Evolutionary conservation across 2,329 filamentous ascomycete species (phyloP).

Genomic region (Paecilomyces sp.): DNA sequence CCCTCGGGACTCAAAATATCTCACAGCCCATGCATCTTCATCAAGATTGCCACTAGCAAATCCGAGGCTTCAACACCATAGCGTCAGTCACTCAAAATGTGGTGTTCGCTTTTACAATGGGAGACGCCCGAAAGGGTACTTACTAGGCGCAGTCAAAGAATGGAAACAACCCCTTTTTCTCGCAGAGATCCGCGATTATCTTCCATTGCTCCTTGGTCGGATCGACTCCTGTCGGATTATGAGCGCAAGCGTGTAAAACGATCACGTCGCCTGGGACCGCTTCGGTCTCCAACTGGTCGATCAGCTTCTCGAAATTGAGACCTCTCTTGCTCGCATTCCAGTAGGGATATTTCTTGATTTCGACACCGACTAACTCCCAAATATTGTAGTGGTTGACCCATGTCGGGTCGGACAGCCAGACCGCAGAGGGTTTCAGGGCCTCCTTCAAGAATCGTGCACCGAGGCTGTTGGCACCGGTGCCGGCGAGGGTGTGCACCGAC

Average conservation of each 20-base stretch:
- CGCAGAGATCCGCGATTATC: constrained; percentile 66
- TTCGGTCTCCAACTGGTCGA: constrained; percentile 73
- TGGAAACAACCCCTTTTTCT: constrained; percentile 71
- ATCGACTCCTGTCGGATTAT: constrained; percentile 90
- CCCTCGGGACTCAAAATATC: constrained; percentile 70
- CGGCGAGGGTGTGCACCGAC: constrained; percentile 82
- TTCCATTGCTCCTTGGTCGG: constrained; percentile 82
- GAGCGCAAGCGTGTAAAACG: constrained; percentile 79
- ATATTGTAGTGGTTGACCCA: constrained; percentile 95
- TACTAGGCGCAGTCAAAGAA: constrained; percentile 85
- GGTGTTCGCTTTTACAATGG: not conserved
- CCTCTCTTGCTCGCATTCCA: constrained; percentile 53
- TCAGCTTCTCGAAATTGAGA: constrained; percentile 40
- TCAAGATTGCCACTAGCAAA: constrained; percentile 79
- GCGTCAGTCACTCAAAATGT: not conserved
- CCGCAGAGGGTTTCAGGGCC: constrained; percentile 62
- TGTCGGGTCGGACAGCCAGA: constrained; percentile 82
- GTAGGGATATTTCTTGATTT: constrained; percentile 73
- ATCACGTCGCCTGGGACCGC: constrained; percentile 72
- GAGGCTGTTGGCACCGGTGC: constrained; percentile 80
- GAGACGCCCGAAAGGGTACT: not conserved
- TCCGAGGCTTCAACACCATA: constrained; percentile 50
- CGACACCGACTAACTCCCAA: constrained; percentile 63
- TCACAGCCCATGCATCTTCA: constrained; percentile 72
- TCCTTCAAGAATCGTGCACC: constrained; percentile 78